Evolutionary conservation across 257 asterid genomes (phyloP).

Genomic region (Jasminum sambac): DNA sequence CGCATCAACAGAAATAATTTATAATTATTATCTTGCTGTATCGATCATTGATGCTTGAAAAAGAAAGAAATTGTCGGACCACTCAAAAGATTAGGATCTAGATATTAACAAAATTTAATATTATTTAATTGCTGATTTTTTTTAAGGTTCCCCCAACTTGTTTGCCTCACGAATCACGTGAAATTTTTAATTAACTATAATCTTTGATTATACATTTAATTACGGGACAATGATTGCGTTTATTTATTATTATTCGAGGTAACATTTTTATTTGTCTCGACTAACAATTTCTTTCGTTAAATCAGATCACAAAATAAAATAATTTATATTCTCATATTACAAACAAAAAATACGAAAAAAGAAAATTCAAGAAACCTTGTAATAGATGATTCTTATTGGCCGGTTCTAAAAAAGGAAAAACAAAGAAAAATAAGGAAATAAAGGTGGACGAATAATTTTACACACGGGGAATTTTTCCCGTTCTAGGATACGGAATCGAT

Average conservation of each 20-base stretch:
- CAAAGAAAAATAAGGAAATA: not conserved
- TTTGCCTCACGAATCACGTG: not conserved
- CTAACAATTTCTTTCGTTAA: not conserved
- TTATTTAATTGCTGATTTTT: not conserved
- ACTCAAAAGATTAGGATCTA: not conserved
- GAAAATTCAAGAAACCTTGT: not conserved
- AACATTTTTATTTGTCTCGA: not conserved
- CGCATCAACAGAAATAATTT: constrained; percentile 1
- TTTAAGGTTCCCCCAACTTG: constrained; percentile 7
- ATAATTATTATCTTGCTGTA: not conserved
- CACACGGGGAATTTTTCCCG: not conserved
- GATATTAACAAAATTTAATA: not conserved
- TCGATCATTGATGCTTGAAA: constrained; percentile 6
- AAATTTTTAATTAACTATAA: not conserved
- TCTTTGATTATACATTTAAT: not conserved
- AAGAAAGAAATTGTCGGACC: constrained; percentile 14
- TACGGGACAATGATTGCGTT: not conserved
- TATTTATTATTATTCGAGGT: not conserved
- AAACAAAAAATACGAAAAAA: not conserved
- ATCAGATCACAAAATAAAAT: not conserved
- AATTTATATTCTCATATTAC: not conserved
- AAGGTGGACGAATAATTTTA: not conserved
- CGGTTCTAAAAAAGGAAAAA: not conserved
- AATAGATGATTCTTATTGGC: not conserved
- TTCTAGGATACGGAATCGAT: constrained; percentile 2